phyloP scores from a whole-genome alignment of 139 green algal species.

The Chlamydomonas sp. region DNA sequence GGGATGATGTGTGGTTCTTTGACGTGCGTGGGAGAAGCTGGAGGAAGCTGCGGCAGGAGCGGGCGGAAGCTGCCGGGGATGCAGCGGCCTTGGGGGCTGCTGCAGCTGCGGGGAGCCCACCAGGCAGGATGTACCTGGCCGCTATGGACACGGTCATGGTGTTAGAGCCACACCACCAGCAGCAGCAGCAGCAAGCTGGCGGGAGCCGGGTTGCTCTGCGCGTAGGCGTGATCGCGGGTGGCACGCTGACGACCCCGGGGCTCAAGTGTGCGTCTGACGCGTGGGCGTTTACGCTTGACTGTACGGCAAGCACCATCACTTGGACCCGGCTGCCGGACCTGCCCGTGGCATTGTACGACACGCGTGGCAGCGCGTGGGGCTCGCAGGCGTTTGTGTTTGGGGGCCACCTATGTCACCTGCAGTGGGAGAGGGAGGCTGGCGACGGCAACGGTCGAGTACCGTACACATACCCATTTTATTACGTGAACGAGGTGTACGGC shows the following conservation, averaged over 20 bases:
- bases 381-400: slow-evolving; percentile 31
- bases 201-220: background rate
- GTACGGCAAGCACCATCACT: background rate
- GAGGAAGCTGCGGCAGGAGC: too few relatives aligned
- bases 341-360: slow-evolving; percentile 42
- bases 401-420: slow-evolving; percentile 45
- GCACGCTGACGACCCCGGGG: slow-evolving; percentile 38
- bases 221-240: slow-evolving; percentile 38
- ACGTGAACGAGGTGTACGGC: too few relatives aligned
- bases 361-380: background rate
- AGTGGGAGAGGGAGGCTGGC: background rate
- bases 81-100: too few relatives aligned
- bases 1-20: slow-evolving; percentile 37
- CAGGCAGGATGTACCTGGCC: too few relatives aligned
- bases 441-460: too few relatives aligned
- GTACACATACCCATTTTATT: too few relatives aligned
- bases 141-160: too few relatives aligned
- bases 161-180: background rate
- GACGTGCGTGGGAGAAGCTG: background rate
- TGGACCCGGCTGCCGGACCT: slow-evolving; percentile 50
- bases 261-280: slow-evolving; percentile 38
- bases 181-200: background rate
- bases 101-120: too few relatives aligned
- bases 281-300: slow-evolving; percentile 44
- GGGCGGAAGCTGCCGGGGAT: too few relatives aligned